Base-by-base conservation (phyloP, 768 basidiomycete genomes). In the Nidularia pulvinata region DNA sequence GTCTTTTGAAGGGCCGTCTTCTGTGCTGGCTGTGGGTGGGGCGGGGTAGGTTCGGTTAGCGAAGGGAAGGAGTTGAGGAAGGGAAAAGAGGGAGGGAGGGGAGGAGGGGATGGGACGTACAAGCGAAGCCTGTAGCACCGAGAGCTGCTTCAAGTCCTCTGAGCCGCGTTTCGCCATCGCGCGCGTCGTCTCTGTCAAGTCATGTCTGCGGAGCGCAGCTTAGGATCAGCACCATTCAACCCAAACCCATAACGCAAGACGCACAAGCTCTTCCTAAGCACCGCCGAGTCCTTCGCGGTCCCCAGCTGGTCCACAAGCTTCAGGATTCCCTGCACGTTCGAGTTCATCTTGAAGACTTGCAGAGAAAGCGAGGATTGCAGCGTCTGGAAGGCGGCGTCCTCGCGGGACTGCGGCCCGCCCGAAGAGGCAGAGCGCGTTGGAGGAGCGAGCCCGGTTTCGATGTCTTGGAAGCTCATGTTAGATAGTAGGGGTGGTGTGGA, bases 291-390 rank as follows among this genome's bases (percentile, higher is more conserved):
- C 62, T 85, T 85, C 33, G 74, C 74, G 0, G 89, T 93, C 4
- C 96, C 96, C 1, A 99, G 82, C 68, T 95, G 91, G 65, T 98
- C 95, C 16, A 98, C 93, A n/a, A 95, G 80, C 71, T 92, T 93
- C 61, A 93, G 70, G 48, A 99, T 95, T 13, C 92, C 96, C 64
- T 96, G 93, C 2, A 98, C 94, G 71, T 99, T 99, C 54, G 92
- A 84, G 63, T 96, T 95, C 76, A 98, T 94, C 83, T 98, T 98
- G 88, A 98, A 98, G 54, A 96, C 93, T 68, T 98, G 95, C 5
- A 98, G 79, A 1, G 89, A 89, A 55, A 94, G 70, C 11, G 91
- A 91, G 2, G 83, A 85, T 64, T 94, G 93, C 14, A 95, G 74
- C 33, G 75, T 78, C 9, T 80, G 72, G 68, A 96, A 98, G 3